Evolutionary conservation across 192 early-diverging fungal genomes (phyloP).

Genomic region (Dimargaris cristalligena): DNA sequence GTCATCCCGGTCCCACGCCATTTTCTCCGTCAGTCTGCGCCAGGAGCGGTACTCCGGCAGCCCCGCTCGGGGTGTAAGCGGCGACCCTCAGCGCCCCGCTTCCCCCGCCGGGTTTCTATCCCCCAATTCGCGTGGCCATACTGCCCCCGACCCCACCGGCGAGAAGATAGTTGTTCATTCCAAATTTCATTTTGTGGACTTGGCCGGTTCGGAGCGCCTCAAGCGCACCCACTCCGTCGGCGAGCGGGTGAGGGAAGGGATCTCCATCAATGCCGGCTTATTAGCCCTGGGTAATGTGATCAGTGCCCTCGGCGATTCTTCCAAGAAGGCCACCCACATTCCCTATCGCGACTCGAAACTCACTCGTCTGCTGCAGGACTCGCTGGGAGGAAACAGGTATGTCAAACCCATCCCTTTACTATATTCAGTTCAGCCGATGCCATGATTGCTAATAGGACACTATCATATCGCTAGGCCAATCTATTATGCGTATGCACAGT

Average conservation of each 20-base stretch:
- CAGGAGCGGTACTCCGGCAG: slow-evolving; percentile 46
- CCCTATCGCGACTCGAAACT: slow-evolving; percentile 97
- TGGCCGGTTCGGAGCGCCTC: slow-evolving; percentile 91
- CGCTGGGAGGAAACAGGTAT: slow-evolving; percentile 87
- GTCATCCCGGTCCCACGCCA: slow-evolving; percentile 91
- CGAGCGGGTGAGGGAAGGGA: slow-evolving; percentile 87
- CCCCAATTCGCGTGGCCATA: not conserved
- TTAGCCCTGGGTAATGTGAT: slow-evolving; percentile 96
- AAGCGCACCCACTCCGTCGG: slow-evolving; percentile 88
- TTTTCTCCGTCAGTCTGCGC: slow-evolving; percentile 76
- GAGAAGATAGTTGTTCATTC: slow-evolving; percentile 48
- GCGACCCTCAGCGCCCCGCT: too few relatives aligned
- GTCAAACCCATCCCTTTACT: too few relatives aligned
- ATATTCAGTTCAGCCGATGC: too few relatives aligned
- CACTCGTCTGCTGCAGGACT: slow-evolving; percentile 90
- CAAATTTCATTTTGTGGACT: slow-evolving; percentile 98
- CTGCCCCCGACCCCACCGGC: slow-evolving; percentile 13
- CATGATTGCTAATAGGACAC: too few relatives aligned
- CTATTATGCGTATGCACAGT: too few relatives aligned
- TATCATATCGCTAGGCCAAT: too few relatives aligned
- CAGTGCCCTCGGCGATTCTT: slow-evolving; percentile 76
- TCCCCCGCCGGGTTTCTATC: too few relatives aligned
- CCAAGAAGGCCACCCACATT: slow-evolving; percentile 50
- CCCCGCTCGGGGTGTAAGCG: slow-evolving; percentile 14
- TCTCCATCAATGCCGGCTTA: slow-evolving; percentile 90